Conservation (phyloP, 164 flowering plant species). For the Stephania japonica region DNA sequence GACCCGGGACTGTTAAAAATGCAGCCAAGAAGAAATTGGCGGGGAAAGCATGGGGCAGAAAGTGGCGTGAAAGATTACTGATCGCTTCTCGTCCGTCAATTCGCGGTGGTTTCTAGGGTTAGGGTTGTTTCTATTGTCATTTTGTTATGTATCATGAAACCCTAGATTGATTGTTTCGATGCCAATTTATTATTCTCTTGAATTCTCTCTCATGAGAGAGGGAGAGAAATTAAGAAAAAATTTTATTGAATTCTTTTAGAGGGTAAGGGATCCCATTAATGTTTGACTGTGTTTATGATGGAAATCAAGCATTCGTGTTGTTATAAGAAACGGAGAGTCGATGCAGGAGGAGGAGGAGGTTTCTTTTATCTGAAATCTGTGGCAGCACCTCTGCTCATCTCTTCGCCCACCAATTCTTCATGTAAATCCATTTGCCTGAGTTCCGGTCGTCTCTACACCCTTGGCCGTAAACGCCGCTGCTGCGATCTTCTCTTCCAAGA, state of each 20-base stretch:
- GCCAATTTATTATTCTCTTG: no score
- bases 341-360: slow-evolving; percentile 19
- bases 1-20: no score
- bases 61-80: neutral
- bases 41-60: neutral
- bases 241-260: neutral
- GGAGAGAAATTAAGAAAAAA: no score
- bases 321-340: slow-evolving; percentile 18
- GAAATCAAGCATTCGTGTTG: slow-evolving; percentile 8
- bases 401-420: slow-evolving; percentile 21
- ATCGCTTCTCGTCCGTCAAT: neutral
- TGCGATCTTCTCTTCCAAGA: slow-evolving; percentile 41
- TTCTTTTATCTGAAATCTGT: slow-evolving; percentile 24
- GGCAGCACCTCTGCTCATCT: slow-evolving; percentile 26
- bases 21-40: no score
- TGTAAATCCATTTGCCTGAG: slow-evolving; percentile 32
- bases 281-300: slow-evolving; percentile 6
- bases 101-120: neutral
- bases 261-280: neutral
- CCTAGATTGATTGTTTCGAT: neutral
- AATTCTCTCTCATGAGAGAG: no score
- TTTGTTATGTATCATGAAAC: neutral
- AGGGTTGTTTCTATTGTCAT: neutral
- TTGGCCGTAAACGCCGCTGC: slow-evolving; percentile 41
- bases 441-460: slow-evolving; percentile 39